These are phyloP conservation scores for Toxoplasma gondii DNA, from an alignment of 169 alveolate species.

Conservation along the genomic window DNA sequence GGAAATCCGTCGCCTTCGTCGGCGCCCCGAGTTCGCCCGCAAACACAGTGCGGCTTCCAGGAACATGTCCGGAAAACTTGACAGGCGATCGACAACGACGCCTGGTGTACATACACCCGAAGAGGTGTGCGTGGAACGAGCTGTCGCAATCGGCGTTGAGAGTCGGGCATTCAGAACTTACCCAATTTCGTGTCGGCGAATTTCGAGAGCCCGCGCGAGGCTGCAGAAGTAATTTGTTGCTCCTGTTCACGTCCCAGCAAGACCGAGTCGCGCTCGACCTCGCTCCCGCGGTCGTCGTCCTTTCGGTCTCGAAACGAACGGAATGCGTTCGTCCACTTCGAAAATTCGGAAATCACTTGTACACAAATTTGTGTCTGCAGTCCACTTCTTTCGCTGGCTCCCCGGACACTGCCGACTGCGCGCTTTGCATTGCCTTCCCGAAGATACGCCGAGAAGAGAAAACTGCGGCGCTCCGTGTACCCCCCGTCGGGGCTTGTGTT, in stretches of 20 bases:
- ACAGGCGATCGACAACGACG: not conserved
- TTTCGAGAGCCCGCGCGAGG: not conserved
- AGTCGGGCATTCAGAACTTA: not conserved
- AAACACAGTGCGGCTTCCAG: not conserved
- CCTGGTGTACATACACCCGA: not conserved
- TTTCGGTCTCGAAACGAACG: not conserved
- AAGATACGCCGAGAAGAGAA: not conserved
- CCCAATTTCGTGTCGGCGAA: not conserved
- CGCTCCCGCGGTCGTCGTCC: not conserved
- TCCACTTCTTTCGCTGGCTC: not conserved
- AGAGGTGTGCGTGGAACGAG: not conserved
- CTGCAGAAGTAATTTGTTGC: not conserved
- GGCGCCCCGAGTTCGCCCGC: not conserved
- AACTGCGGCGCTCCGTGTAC: not conserved
- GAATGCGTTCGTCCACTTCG: not conserved
- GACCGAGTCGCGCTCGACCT: slow-evolving; percentile 8
- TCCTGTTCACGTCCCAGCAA: not conserved
- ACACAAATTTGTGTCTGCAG: not conserved
- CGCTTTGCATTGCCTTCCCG: not conserved
- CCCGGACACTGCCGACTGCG: not conserved
- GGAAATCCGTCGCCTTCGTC: not conserved
- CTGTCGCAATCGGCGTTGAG: not conserved
- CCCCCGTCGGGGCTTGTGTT: not conserved
- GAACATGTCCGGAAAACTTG: not conserved
- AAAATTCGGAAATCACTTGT: not conserved